A percentile compares a stretch with the other conserved stretches of the same genome.
These are phyloP conservation scores for Castanea crenata DNA, from an alignment of 306 rosid genomes.

Conservation along the genomic window DNA sequence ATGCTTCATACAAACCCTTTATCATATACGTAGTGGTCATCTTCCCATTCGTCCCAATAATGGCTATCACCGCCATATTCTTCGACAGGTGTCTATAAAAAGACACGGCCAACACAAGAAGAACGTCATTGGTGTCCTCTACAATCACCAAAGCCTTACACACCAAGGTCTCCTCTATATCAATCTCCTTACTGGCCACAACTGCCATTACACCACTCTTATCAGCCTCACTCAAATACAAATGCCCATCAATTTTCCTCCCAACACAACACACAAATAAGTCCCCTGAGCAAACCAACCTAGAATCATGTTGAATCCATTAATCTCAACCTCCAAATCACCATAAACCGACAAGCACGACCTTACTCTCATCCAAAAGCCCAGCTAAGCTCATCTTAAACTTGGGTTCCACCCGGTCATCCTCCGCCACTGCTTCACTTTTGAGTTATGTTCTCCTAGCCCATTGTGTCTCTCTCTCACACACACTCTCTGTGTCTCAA, in stretches of 20 bases:
- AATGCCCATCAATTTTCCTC: constrained; percentile 56
- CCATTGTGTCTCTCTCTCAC: no score
- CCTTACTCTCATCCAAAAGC: constrained; percentile 92
- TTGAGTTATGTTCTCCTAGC: no score
- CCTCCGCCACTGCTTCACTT: no score
- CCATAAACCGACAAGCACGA: constrained; percentile 89
- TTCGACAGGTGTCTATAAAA: constrained; percentile 76
- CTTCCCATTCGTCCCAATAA: constrained; percentile 83
- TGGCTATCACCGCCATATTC: constrained; percentile 82
- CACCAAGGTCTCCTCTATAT: constrained; percentile 75
- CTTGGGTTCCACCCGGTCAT: constrained; percentile 53
- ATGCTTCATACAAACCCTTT: constrained; percentile 90
- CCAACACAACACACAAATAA: constrained; percentile 84
- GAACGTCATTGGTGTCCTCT: constrained; percentile 76
- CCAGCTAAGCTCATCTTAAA: constrained; percentile 83
- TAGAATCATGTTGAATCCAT: constrained; percentile 86
- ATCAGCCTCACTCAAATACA: constrained; percentile 86
- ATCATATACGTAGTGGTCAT: constrained; percentile 71
- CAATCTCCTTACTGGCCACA: constrained; percentile 88
- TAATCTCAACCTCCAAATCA: constrained; percentile 79
- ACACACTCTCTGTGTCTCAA: no score
- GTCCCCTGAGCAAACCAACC: constrained; percentile 65
- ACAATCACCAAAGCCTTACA: constrained; percentile 94
- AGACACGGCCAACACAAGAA: constrained; percentile 72
- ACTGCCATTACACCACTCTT: constrained; percentile 94